phyloP scores from a whole-genome alignment of 2,329 filamentous ascomycete species.

The Hansfordia pulvinata region DNA sequence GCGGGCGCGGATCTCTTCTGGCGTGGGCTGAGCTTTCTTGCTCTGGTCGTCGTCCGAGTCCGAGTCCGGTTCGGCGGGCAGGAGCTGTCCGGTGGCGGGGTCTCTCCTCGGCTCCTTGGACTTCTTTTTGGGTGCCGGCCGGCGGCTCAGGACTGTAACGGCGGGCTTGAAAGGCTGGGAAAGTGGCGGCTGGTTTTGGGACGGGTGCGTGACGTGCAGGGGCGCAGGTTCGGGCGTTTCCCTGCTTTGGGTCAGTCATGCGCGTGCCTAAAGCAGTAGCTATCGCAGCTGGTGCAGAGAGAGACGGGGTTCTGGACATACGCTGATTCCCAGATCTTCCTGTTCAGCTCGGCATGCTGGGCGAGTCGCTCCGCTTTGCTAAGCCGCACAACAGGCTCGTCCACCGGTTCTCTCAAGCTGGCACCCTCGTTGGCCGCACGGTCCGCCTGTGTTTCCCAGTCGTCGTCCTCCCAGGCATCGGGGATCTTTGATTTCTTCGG shows the following conservation, averaged over 20 bases:
- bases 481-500: conserved; percentile 38
- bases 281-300: conserved; percentile 1
- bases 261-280: no score
- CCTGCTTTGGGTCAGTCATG: conserved; percentile 32
- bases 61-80: conserved; percentile 27
- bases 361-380: conserved; percentile 67
- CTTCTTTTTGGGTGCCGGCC: conserved; percentile 48
- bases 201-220: conserved; percentile 61
- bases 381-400: conserved; percentile 24
- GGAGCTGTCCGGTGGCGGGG: conserved; percentile 31
- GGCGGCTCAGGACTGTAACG: conserved; percentile 75
- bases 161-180: conserved; percentile 62
- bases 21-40: conserved; percentile 45
- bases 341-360: conserved; percentile 71
- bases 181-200: conserved; percentile 52
- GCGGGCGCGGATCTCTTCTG: conserved; percentile 65
- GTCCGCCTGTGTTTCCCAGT: conserved; percentile 76
- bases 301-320: conserved; percentile 26
- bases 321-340: conserved; percentile 82
- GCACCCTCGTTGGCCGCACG: conserved; percentile 24
- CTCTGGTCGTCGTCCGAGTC: conserved; percentile 55
- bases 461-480: conserved; percentile 76
- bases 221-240: conserved; percentile 58
- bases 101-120: conserved; percentile 47
- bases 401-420: no score